A percentile compares a stretch with the other conserved stretches of the same genome.
Conservation (phyloP, 176 grass and related monocot genomes). For the Avena insularis region DNA sequence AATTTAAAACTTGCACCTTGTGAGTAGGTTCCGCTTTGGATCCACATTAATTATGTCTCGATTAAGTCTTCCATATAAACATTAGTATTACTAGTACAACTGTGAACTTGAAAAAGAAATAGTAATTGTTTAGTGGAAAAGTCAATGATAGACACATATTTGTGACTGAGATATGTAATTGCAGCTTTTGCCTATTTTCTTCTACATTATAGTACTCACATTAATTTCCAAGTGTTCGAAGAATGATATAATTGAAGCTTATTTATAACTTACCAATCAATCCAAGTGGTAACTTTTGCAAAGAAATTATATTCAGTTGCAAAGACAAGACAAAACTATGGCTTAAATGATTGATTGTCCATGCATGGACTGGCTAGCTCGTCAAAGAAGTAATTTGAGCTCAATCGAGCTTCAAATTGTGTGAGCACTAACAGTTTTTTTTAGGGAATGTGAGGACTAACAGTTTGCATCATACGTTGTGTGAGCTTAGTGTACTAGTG, state of each 20-base stretch:
- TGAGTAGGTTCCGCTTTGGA: background rate
- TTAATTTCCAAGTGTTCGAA: background rate
- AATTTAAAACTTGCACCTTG: background rate
- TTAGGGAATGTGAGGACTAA: background rate
- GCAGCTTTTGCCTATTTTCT: background rate
- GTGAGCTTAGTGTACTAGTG: background rate
- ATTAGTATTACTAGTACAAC: background rate
- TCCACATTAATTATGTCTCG: background rate
- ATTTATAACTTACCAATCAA: conserved; percentile 17
- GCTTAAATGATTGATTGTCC: background rate
- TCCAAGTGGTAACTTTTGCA: background rate
- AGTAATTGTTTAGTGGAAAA: background rate
- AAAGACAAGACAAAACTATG: background rate
- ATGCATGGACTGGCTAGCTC: conserved; percentile 1
- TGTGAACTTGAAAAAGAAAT: background rate
- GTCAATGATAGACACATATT: conserved; percentile 1
- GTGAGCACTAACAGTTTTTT: background rate
- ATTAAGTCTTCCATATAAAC: background rate
- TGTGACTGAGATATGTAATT: background rate
- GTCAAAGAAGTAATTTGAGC: conserved; percentile 16
- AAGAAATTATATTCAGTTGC: background rate
- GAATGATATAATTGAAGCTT: background rate
- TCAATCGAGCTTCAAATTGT: background rate
- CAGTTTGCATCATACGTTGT: background rate
- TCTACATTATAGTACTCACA: background rate